Conservation (phyloP, 2,329 filamentous ascomycete species). For the Paecilomyces sp. region DNA sequence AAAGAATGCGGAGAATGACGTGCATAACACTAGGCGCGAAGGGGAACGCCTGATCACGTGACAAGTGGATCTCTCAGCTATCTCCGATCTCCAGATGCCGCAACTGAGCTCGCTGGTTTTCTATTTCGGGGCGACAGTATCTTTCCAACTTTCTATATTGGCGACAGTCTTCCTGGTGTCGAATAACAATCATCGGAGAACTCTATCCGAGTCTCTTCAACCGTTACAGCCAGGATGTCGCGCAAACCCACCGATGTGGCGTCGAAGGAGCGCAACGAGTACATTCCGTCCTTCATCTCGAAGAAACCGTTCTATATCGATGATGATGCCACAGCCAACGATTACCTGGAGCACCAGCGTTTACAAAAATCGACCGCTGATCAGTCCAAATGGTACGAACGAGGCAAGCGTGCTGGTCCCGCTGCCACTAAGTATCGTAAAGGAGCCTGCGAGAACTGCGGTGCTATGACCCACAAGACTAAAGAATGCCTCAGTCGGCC, state of each 20-base stretch:
- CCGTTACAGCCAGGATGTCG: slow-evolving; percentile 23
- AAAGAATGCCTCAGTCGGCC: slow-evolving; percentile 90
- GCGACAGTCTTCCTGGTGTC: not conserved
- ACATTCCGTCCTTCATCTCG: slow-evolving; percentile 96
- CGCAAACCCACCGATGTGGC: slow-evolving; percentile 48
- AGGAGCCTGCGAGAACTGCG: slow-evolving; percentile 97
- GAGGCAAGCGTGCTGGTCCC: slow-evolving; percentile 74
- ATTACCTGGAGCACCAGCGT: slow-evolving; percentile 96
- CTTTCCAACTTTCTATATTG: not conserved
- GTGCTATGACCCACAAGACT: slow-evolving; percentile 90
- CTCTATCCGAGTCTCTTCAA: not conserved
- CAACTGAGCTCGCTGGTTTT: slow-evolving; percentile 1
- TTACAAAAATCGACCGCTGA: slow-evolving; percentile 63
- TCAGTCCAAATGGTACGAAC: slow-evolving; percentile 84
- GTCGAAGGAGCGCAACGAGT: slow-evolving; percentile 88
- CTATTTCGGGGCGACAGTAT: slow-evolving; percentile 1
- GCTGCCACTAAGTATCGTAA: slow-evolving; percentile 96
- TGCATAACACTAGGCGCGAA: slow-evolving; percentile 12
- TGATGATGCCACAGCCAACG: slow-evolving; percentile 65
- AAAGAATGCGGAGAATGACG: slow-evolving; percentile 3
- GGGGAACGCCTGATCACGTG: slow-evolving; percentile 24
- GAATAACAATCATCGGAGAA: not conserved
- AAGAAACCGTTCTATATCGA: slow-evolving; percentile 94
- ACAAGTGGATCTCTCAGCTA: slow-evolving; percentile 1
- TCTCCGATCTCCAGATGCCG: slow-evolving; percentile 4